phyloP scores from a whole-genome alignment of 140 eudicot genomes.

The Anethum foeniculum region DNA sequence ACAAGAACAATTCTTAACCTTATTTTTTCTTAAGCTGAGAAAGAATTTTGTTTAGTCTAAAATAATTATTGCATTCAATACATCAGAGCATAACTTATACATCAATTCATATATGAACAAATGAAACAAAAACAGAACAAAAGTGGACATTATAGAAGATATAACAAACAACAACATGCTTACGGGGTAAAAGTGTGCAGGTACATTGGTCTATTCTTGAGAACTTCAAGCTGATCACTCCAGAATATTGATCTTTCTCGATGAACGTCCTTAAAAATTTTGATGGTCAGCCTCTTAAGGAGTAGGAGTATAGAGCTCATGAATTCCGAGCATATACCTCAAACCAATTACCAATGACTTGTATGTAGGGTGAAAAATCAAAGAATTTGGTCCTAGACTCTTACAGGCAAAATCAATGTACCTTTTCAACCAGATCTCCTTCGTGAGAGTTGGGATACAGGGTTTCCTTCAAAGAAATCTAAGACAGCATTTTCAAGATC shows the following conservation, averaged over 20 bases:
- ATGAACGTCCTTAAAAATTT: slow-evolving; percentile 14
- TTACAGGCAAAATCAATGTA: neutral
- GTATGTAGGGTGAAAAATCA: slow-evolving; percentile 38
- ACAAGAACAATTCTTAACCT: neutral
- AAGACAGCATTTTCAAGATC: slow-evolving; percentile 51
- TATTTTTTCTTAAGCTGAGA: neutral
- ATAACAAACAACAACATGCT: slow-evolving; percentile 45
- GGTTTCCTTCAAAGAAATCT: slow-evolving; percentile 65
- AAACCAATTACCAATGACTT: slow-evolving; percentile 33
- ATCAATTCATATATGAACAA: slow-evolving; percentile 44
- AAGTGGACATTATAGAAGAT: neutral
- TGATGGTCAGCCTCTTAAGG: slow-evolving; percentile 2
- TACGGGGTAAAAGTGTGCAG: slow-evolving; percentile 40
- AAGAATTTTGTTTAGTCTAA: neutral
- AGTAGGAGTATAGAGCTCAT: slow-evolving; percentile 9
- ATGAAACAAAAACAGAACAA: slow-evolving; percentile 31
- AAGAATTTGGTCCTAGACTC: slow-evolving; percentile 50
- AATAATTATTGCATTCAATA: slow-evolving; percentile 27
- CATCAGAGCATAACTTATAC: slow-evolving; percentile 31
- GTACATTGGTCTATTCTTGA: slow-evolving; percentile 20
- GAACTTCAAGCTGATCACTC: slow-evolving; percentile 7
- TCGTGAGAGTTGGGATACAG: slow-evolving; percentile 48
- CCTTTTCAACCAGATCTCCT: slow-evolving; percentile 53
- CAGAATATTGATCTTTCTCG: slow-evolving; percentile 7
- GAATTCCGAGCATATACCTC: slow-evolving; percentile 15